These are phyloP conservation scores for Fragilaria radians DNA, from an alignment of 108 stramenopile species.

Conservation along the genomic window DNA sequence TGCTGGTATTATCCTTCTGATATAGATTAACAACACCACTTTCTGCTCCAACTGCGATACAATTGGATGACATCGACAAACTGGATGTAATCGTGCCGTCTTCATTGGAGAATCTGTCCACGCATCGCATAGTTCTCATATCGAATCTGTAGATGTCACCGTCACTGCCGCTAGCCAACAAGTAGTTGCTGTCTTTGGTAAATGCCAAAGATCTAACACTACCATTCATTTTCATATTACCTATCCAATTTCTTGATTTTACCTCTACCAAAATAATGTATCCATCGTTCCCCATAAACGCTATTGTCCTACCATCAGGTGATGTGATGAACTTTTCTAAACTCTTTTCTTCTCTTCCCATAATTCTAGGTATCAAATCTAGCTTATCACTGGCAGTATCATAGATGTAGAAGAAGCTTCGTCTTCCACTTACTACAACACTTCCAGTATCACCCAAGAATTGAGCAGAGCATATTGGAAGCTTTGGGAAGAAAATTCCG, in stretches of 20 bases:
- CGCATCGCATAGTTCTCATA: constrained; percentile 59
- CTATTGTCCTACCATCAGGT: constrained; percentile 74
- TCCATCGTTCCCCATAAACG: constrained; percentile 92
- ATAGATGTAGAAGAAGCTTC: constrained; percentile 89
- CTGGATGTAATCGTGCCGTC: constrained; percentile 85
- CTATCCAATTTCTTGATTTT: constrained; percentile 78
- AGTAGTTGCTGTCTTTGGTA: constrained; percentile 61
- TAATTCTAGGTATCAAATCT: constrained; percentile 52
- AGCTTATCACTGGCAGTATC: constrained; percentile 80
- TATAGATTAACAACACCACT: constrained; percentile 96
- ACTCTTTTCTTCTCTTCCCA: constrained; percentile 74
- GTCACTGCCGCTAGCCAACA: constrained; percentile 90
- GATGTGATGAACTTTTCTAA: constrained; percentile 81
- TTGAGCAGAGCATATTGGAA: constrained; percentile 85
- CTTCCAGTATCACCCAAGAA: constrained; percentile 71
- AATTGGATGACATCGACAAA: constrained; percentile 48
- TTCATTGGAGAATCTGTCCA: constrained; percentile 85
- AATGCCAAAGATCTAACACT: constrained; percentile 81
- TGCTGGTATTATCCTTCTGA: constrained; percentile 14
- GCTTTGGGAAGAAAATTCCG: constrained; percentile 84
- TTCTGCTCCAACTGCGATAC: constrained; percentile 87
- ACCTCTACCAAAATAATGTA: constrained; percentile 84
- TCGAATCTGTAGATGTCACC: constrained; percentile 94
- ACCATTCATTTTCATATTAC: constrained; percentile 89
- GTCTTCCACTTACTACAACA: constrained; percentile 83